These are phyloP conservation scores for Fraxinus baroniana DNA, from an alignment of 305 asterid genomes.

Conservation along the genomic window DNA sequence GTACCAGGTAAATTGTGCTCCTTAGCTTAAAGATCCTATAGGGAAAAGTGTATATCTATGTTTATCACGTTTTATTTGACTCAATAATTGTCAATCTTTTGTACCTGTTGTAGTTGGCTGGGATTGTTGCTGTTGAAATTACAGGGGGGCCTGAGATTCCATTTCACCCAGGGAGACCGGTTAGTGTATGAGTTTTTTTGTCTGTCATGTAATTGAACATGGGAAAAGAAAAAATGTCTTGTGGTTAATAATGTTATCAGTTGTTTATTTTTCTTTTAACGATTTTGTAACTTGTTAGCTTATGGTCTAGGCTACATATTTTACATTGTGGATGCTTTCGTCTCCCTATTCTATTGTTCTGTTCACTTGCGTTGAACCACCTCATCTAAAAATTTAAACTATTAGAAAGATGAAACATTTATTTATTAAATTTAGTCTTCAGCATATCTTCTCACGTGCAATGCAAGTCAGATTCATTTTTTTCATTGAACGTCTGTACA, in stretches of 20 bases:
- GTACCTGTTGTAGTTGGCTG: conserved; percentile 51
- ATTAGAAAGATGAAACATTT: background rate
- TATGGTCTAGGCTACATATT: background rate
- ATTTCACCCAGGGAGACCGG: conserved; percentile 76
- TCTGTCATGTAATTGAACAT: background rate
- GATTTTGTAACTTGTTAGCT: background rate
- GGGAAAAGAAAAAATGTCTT: background rate
- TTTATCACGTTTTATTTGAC: background rate
- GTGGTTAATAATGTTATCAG: background rate
- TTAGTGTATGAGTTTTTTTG: conserved; percentile 26
- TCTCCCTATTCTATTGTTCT: background rate
- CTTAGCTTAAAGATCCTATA: background rate
- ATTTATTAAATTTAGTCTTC: background rate
- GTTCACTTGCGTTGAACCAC: background rate
- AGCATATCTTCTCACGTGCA: background rate
- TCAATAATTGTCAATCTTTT: background rate
- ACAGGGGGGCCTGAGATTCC: conserved; percentile 85
- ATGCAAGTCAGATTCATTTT: background rate
- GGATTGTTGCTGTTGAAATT: conserved; percentile 72
- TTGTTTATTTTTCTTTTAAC: background rate
- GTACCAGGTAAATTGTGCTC: conserved; percentile 46
- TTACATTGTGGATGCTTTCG: background rate
- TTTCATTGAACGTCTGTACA: background rate
- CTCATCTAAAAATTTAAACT: background rate
- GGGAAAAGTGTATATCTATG: background rate